These are phyloP conservation scores for Colletotrichum liriopes DNA, from an alignment of 2,329 filamentous ascomycete species.

Conservation along the genomic window DNA sequence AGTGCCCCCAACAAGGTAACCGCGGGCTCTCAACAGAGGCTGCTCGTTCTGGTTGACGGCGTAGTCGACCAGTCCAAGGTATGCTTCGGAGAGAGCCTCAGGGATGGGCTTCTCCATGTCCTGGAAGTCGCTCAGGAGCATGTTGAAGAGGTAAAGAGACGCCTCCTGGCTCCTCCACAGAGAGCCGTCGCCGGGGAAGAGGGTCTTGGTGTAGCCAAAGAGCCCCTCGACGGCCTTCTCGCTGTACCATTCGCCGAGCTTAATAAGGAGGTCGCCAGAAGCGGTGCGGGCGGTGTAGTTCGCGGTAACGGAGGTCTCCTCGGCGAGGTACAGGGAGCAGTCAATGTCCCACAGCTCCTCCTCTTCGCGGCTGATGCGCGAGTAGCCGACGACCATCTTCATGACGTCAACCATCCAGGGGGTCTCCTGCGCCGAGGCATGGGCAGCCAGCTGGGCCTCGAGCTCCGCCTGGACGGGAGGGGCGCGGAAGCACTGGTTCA, in stretches of 20 bases:
- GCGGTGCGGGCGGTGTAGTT: constrained; percentile 97
- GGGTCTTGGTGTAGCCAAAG: constrained; percentile 80
- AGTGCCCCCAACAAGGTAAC: constrained; percentile 87
- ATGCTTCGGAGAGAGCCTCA: constrained; percentile 78
- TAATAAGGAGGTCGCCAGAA: constrained; percentile 92
- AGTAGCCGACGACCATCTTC: constrained; percentile 87
- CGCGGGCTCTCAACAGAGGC: constrained; percentile 86
- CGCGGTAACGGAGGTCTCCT: constrained; percentile 93
- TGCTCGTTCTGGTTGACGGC: constrained; percentile 79
- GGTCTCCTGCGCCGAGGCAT: constrained; percentile 73
- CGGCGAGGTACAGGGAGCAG: constrained; percentile 93
- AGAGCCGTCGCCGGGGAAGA: constrained; percentile 73
- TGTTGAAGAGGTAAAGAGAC: constrained; percentile 87
- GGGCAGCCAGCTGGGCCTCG: constrained; percentile 80
- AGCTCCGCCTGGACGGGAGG: constrained; percentile 91
- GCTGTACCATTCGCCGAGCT: constrained; percentile 91
- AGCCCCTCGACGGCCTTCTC: constrained; percentile 83
- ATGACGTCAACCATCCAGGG: constrained; percentile 92
- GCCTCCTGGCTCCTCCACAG: constrained; percentile 81
- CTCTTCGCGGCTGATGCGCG: constrained; percentile 92
- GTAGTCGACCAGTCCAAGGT: constrained; percentile 85
- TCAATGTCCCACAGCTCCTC: constrained; percentile 98
- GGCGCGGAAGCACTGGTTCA: constrained; percentile 91
- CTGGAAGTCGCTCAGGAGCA: constrained; percentile 85
- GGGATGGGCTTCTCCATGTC: constrained; percentile 83